These are phyloP conservation scores for Balakata baccata DNA, from an alignment of 345 rosid genomes.

Conservation along the genomic window DNA sequence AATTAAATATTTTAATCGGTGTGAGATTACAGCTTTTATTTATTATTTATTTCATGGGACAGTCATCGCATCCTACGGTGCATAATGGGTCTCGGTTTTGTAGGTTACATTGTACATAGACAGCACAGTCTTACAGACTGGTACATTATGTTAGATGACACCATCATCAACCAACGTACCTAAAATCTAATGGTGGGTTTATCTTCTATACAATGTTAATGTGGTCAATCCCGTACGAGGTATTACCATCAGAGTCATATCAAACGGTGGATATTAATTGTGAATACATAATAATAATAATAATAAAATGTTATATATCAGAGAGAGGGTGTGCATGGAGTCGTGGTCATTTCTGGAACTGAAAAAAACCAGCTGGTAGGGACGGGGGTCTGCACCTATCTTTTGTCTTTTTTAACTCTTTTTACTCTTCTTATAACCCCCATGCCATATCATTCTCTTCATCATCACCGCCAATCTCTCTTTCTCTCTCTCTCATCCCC, in stretches of 20 bases:
- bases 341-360: conserved; percentile 68
- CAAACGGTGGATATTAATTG: conserved; percentile 26
- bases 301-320: not conserved
- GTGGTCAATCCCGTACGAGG: conserved; percentile 28
- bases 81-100: conserved; percentile 21
- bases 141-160: conserved; percentile 30
- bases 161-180: conserved; percentile 32
- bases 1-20: too few species aligned
- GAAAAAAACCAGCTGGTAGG: conserved; percentile 43
- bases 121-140: conserved; percentile 9
- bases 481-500: conserved; percentile 41
- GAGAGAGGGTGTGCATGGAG: conserved; percentile 41
- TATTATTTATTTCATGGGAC: conserved; percentile 4
- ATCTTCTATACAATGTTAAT: not conserved
- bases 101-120: conserved; percentile 19
- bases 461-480: conserved; percentile 26
- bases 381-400: conserved; percentile 32
- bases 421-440: conserved; percentile 33
- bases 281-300: too few species aligned
- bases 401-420: conserved; percentile 43
- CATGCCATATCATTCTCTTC: conserved; percentile 36
- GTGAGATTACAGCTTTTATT: too few species aligned
- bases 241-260: conserved; percentile 21
- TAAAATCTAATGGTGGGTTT: conserved; percentile 25
- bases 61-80: conserved; percentile 34